Evolutionary conservation across 306 rosid species (phyloP).

Genomic region (Malus sieversii): DNA sequence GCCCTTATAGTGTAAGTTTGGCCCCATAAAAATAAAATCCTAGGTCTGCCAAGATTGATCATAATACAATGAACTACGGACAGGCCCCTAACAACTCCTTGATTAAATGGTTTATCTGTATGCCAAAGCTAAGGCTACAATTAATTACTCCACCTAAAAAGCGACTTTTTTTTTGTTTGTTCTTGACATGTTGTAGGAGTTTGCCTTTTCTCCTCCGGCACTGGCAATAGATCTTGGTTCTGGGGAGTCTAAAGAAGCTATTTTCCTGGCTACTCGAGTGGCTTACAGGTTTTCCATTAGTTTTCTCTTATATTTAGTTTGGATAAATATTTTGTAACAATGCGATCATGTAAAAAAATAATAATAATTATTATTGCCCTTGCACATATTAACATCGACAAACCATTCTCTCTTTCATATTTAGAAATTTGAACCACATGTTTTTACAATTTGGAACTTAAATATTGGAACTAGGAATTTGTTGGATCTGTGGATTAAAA

Average conservation of each 20-base stretch:
- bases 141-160: conserved; percentile 11
- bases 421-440: not conserved
- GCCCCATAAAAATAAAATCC: not conserved
- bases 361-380: not conserved
- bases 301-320: not conserved
- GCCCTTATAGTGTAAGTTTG: not conserved
- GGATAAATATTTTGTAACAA: not conserved
- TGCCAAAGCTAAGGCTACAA: conserved; percentile 6
- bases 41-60: not conserved
- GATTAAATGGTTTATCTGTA: not conserved
- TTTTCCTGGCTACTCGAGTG: conserved; percentile 86
- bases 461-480: not conserved
- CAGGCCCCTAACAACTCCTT: not conserved
- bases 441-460: not conserved
- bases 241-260: conserved; percentile 77
- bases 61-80: not conserved
- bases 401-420: not conserved
- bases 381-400: not conserved
- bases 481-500: not conserved
- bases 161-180: not conserved
- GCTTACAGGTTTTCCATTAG: conserved; percentile 70
- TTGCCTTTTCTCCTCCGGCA: conserved; percentile 85
- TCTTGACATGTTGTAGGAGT: conserved; percentile 45
- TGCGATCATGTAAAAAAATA: not conserved
- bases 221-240: conserved; percentile 90